Base-by-base conservation (phyloP, 495 filamentous ascomycete species). In the Parachaetomium inaequale region DNA sequence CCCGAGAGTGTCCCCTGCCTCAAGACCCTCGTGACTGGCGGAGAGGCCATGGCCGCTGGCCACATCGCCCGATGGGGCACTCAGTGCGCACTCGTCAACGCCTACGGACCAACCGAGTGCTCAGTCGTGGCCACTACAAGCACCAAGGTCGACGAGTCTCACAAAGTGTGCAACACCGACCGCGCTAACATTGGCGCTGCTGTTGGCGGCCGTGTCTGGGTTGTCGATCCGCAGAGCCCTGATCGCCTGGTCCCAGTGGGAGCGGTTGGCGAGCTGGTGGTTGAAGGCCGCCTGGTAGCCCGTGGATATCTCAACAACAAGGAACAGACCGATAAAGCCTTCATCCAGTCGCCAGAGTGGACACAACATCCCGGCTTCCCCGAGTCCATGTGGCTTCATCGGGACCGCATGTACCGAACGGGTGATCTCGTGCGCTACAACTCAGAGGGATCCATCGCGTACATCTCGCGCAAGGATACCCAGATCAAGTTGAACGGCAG, bases 401-500 rank as follows among this genome's bases (percentile, higher is more conserved):
- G 47, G 34, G 43, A 32, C 56, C 23, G 50, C 34, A 53, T 81
- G 43, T 85, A 84, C 62, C 66, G 70, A 47, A 86, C 83, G 0
- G 83, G 84, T 0, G 80, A 86, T 59, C 68, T 85, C 8, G 84
- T 78, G 17, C 76, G 79, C 0, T 82, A 82, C 62, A 81, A 82
- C 40, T 42, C 57, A 0, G 77, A 76, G 34, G 75, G 75, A 15
- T 61, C 64, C 1, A 51, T 76, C 19, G 25, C 45, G 0, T 75
- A 66, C 43, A 26, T 77, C 26, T 65, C 66, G 1, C 68, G 78
- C 4, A 78, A 76, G 40, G 75, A 80, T 36, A 64, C 59, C n/a
- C 78, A 80, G 56, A 62, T 76, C 40, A 79, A 79, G 64, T 43
- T 79, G 2, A 70, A 71, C 50, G 77, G 78, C 0, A 61, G 69